Conservation (phyloP, 148 eudicot genomes). For the Pharnaceum exiguum region DNA sequence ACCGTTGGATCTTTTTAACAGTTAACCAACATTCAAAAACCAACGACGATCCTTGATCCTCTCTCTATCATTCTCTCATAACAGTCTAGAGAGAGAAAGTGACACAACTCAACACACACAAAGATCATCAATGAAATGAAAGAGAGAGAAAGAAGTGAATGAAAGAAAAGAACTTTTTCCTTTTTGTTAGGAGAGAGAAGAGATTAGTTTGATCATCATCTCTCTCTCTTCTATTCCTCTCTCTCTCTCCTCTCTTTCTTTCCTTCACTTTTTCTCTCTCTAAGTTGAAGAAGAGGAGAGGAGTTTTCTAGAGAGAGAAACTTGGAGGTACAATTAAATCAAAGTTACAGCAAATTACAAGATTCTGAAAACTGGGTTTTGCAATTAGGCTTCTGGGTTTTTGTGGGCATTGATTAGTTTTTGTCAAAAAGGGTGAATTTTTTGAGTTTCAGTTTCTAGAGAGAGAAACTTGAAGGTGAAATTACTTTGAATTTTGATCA, state of each 20-base stretch:
- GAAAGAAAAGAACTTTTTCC: constrained; percentile 14
- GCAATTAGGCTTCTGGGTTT: constrained; percentile 18
- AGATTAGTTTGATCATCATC: constrained; percentile 13
- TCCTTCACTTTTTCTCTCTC: constrained; percentile 2
- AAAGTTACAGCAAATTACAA: not conserved
- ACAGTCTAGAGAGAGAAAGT: constrained; percentile 16
- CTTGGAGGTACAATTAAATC: not conserved
- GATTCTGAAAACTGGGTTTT: constrained; percentile 25
- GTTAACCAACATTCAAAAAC: constrained; percentile 15
- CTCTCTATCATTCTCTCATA: constrained; percentile 7
- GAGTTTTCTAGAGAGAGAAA: not conserved
- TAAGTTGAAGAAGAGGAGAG: not conserved
- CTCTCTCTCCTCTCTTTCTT: not conserved
- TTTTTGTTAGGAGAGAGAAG: constrained; percentile 10
- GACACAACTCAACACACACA: too few relatives aligned
- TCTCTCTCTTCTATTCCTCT: not conserved
- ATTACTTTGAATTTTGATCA: constrained; percentile 9
- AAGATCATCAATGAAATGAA: not conserved
- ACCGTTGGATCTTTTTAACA: constrained; percentile 30
- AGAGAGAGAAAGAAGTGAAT: constrained; percentile 24
- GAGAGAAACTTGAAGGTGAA: constrained; percentile 19
- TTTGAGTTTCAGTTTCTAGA: too few relatives aligned
- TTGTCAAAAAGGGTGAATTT: not conserved
- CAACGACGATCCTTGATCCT: constrained; percentile 28
- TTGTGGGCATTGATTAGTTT: constrained; percentile 8